Conservation (phyloP, 108 stramenopile species). For the Cyclotella kingstonii region DNA sequence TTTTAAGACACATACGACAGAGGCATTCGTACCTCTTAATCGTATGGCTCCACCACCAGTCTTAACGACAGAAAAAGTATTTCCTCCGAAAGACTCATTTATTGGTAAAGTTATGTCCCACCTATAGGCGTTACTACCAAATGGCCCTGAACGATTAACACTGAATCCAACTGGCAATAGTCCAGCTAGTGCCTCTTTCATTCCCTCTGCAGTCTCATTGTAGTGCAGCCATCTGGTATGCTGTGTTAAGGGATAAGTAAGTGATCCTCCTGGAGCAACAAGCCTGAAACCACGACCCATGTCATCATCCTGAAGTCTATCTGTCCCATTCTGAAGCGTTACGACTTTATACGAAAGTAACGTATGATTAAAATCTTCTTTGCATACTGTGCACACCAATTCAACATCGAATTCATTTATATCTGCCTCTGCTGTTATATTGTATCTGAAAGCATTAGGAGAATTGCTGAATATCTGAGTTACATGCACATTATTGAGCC, state of each 20-base stretch:
- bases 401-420: background rate
- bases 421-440: background rate
- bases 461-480: background rate
- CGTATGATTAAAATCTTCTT: too few relatives aligned
- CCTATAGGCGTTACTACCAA: constrained; percentile 16
- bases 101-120: constrained; percentile 43
- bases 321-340: background rate
- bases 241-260: constrained; percentile 17
- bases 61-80: constrained; percentile 27
- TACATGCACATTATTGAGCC: background rate
- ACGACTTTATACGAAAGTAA: background rate
- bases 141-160: constrained; percentile 28
- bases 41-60: constrained; percentile 26
- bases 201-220: constrained; percentile 34
- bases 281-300: constrained; percentile 28
- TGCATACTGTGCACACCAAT: background rate
- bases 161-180: constrained; percentile 25
- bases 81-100: constrained; percentile 16
- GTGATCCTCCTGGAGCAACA: constrained; percentile 29
- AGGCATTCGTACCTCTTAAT: constrained; percentile 21
- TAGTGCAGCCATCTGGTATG: constrained; percentile 33
- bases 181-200: constrained; percentile 36
- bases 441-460: background rate
- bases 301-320: constrained; percentile 22
- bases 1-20: constrained; percentile 10